Base-by-base conservation (phyloP, 2,329 filamentous ascomycete species). In the Orbilia ellipsospora region DNA sequence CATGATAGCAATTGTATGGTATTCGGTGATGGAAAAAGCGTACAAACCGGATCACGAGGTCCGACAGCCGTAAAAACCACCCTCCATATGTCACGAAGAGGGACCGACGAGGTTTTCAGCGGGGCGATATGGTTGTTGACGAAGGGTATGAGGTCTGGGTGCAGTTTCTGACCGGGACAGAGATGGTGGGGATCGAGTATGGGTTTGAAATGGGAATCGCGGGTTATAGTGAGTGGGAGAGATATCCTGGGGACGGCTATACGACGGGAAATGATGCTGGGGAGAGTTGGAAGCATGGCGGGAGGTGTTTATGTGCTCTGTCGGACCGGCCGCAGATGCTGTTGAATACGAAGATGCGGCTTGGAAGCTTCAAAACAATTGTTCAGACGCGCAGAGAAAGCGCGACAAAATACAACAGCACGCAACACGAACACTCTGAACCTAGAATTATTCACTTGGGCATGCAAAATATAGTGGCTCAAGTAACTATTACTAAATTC, bases 31-130 rank as follows among this genome's bases (percentile, higher is more conserved):
- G 48, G n/a, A 52, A 51, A 48, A 48, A 55, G 56, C 70, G 23
- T 69, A 75, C 72, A 75, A 69, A 75, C 72, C 52, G 72, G 72
- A 65, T 75, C 72, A 28, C 59, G 63, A 20, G 64, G 57, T 55
- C 59, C 42, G 8, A 16, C 50, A n/a, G 59, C 64, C 4, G 72
- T 75, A 48, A 75, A 75, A 1, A 75, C 13, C n/a, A 75, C 42
- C 28, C 51, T 75, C 72, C 72, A 75, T 45, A 63, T 50, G 18
- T 73, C 61, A n/a, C 51, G 36, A 8, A 28, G 23, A 8, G 63
- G 62, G 48, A 67, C 12, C 4, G 23, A 18, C 1, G 45, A 7
- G 10, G 48, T 13, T 2, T 20, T 45, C 2, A 12, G 23, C 8
- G 62, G 52, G 13, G 40, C 1, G 15, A 55, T 26, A 40, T 36